Base-by-base conservation (phyloP, 768 basidiomycete genomes). In the Leccinellum rugosiceps region DNA sequence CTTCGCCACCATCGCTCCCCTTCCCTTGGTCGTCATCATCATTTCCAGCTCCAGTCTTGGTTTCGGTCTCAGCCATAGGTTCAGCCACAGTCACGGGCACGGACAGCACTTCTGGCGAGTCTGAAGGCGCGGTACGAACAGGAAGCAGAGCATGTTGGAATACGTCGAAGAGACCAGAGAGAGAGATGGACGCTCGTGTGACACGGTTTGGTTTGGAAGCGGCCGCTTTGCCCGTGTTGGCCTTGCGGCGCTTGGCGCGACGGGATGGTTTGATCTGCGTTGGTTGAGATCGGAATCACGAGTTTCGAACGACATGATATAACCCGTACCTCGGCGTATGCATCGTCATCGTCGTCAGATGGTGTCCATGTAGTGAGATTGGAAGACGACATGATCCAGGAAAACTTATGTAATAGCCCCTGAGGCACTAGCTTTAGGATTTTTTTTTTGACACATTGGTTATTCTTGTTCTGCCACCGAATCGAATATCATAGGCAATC, bases 191-290 rank as follows among this genome's bases (percentile, higher is more conserved):
- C 5, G 59, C 34, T 5, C 68, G 58, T 11, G 67, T 67, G 30
- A 49, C 21, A 26, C 65, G 65, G 35, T 57, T 35, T 35, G 17
- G 34, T 38, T 34, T 25, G 19, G 53, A 7, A 6, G 43, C n/a
- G 0, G 62, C 48, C 0, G 59, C 57, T 49, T 62, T 68, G 7
- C 71, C 58, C 0, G 52, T 56, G 30, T 64, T 65, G 32, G 60
- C 58, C 49, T 70, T 72, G 14, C 66, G 71, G 34, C 72, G 70
- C 52, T 73, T 72, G 48, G 45, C 28, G 17, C 61, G 66, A 34
- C 53, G 58, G 3, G 15, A 8, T 3, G 57, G 60, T 51, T 58
- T 61, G 4, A 32, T 38, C 65, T 66, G 55, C 8, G 17, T 15
- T 31, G 21, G 21, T 13, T 26, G 25, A 30, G 34, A 15, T 13